phyloP scores from a whole-genome alignment of 2,329 filamentous ascomycete genomes.

The Penicillium sp. region DNA sequence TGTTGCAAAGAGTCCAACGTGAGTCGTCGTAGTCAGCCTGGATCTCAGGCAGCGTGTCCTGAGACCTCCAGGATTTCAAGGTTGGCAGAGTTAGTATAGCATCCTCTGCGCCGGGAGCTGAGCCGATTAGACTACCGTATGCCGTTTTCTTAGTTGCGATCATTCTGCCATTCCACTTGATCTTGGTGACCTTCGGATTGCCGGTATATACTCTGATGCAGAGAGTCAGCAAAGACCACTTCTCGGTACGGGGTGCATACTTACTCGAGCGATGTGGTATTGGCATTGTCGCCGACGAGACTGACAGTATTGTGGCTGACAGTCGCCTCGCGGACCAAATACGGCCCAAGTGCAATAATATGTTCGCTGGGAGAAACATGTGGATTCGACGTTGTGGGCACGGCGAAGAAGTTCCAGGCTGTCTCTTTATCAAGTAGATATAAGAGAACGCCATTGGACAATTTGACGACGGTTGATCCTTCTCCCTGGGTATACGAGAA shows the following conservation, averaged over 20 bases:
- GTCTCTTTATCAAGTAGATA: conserved; percentile 55
- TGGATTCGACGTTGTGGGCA: conserved; percentile 48
- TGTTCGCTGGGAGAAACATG: conserved; percentile 48
- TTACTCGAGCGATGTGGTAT: conserved; percentile 42
- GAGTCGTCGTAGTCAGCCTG: conserved; percentile 50
- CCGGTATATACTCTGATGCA: conserved; percentile 40
- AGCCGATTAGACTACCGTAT: conserved; percentile 48
- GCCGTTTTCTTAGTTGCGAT: conserved; percentile 39
- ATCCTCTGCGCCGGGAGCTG: conserved; percentile 40
- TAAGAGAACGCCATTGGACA: conserved; percentile 51
- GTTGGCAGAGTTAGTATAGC: conserved; percentile 45
- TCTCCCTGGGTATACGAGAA: conserved; percentile 51
- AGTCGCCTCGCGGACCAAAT: conserved; percentile 44
- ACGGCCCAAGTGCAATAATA: conserved; percentile 46
- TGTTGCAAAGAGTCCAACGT: conserved; percentile 52
- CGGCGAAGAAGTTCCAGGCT: conserved; percentile 58
- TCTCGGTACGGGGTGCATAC: background rate
- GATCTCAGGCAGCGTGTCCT: conserved; percentile 53
- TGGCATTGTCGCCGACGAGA: conserved; percentile 43
- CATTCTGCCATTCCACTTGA: conserved; percentile 49
- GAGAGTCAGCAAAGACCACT: background rate
- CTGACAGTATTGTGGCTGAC: conserved; percentile 35
- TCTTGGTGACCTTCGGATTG: conserved; percentile 36
- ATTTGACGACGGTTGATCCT: conserved; percentile 48
- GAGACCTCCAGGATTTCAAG: conserved; percentile 49